A percentile compares a stretch with the other conserved stretches of the same genome.
Evolutionary conservation across 768 basidiomycete genomes (phyloP).

Genomic region (Gelatoporia subvermispora): DNA sequence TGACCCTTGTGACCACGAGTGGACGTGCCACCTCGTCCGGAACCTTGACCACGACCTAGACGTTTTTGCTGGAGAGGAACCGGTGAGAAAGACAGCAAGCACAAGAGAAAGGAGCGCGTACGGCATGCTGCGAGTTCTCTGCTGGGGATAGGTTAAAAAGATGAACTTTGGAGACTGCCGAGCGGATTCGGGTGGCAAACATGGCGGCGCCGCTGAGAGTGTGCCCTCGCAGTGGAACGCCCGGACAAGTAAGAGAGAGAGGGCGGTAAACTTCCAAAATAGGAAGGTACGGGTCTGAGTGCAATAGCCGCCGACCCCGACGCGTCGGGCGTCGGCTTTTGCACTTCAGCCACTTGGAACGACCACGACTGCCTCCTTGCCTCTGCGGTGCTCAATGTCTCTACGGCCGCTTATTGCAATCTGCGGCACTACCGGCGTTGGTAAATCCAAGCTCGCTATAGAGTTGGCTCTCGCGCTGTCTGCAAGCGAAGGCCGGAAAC

Average conservation of each 20-base stretch:
- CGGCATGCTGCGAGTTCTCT: slow-evolving; percentile 63
- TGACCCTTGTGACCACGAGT: slow-evolving; percentile 95
- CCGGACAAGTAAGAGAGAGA: slow-evolving; percentile 23
- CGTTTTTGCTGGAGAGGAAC: slow-evolving; percentile 72
- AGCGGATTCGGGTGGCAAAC: slow-evolving; percentile 24
- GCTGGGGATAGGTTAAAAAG: slow-evolving; percentile 76
- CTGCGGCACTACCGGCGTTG: slow-evolving; percentile 93
- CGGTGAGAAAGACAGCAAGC: not conserved
- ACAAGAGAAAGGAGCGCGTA: slow-evolving; percentile 25
- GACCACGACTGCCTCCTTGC: not conserved
- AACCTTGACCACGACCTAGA: slow-evolving; percentile 89
- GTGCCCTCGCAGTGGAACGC: slow-evolving; percentile 23
- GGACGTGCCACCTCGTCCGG: slow-evolving; percentile 86
- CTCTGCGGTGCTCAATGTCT: slow-evolving; percentile 25
- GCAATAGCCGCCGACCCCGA: too few species aligned
- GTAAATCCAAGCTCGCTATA: slow-evolving; percentile 89
- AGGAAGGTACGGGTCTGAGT: too few species aligned
- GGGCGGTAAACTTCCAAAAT: too few species aligned
- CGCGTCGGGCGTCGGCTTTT: too few species aligned
- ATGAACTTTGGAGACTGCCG: slow-evolving; percentile 40
- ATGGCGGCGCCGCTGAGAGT: not conserved
- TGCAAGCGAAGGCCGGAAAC: slow-evolving; percentile 3
- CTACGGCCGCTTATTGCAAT: slow-evolving; percentile 72
- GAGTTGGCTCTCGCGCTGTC: slow-evolving; percentile 65
- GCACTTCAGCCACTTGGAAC: too few species aligned